Evolutionary conservation across 306 rosid genomes (phyloP), one percentile per base, ranked within the genome.

Genomic region (Trifolium dubium): DNA sequence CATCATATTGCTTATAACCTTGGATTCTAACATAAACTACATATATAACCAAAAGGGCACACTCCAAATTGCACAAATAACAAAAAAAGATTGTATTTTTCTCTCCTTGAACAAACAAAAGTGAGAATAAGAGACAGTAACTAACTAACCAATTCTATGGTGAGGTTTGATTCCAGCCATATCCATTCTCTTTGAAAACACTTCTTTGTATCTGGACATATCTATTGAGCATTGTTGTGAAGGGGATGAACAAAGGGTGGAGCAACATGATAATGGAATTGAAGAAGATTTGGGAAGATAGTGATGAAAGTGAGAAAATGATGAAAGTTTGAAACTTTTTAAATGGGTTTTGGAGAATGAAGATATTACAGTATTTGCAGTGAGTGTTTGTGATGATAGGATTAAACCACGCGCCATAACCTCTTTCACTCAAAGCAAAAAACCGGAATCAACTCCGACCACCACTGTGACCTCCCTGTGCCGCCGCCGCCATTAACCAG

Each of bases 131-230:
- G 17, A 65, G 17, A 73, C 5, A 49, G 4, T 2, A 61, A 39
- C 23, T 23, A 23, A 23, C 85, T 19, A 32, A 91, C 99, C 99
- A 69, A 94, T 73, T 41, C 81, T 85, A 80, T 89, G 95, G 58
- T 87, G 97, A 51, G 97, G 92, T 69, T 92, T 86, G 83, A 94
- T 90, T 64, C 97, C 97, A 30, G 95, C 96, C 87, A 92, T 80
- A 72, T 89, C 87, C 97, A 94, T 94, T 67, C 92, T 88, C n/a
- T 77, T 81, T 39, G 95, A 82, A 85, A 92, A 94, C 49, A 85
- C 83, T 86, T 89, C 86, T 71, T 55, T 82, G 83, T 89, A 88
- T 18, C 81, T 86, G 61, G 80, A 64, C 43, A 85, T 62, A 77
- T 92, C 90, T 17, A 80, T 64, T 39, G 87, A 37, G 67, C 83